Percentiles rank a stretch among this genome's conserved stretches.
Conservation (phyloP, 1,139 yeast genomes). For the Scheffersomyces lignicola region DNA sequence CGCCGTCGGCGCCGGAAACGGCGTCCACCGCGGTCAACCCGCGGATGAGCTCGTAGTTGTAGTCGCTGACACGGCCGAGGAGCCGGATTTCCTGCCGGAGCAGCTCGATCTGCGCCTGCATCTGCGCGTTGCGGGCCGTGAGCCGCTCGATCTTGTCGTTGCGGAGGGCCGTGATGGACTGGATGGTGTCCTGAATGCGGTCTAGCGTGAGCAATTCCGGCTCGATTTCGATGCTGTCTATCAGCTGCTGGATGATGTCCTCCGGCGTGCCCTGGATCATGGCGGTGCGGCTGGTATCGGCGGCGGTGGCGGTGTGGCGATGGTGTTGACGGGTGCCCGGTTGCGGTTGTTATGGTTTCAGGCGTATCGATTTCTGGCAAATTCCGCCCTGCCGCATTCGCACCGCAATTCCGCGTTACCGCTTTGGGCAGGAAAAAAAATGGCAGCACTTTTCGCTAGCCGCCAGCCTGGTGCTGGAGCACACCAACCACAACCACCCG, state of each 20-base stretch:
- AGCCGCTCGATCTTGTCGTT: conserved; percentile 23
- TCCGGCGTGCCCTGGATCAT: conserved; percentile 29
- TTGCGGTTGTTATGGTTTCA: too few relatives aligned
- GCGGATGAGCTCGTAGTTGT: conserved; percentile 14
- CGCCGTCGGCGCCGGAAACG: conserved; percentile 19
- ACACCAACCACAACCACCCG: too few relatives aligned
- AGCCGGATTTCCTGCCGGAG: conserved; percentile 24
- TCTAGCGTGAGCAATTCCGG: conserved; percentile 54
- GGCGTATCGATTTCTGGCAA: too few relatives aligned
- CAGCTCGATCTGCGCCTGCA: conserved; percentile 18
- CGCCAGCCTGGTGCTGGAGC: too few relatives aligned
- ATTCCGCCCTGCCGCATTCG: too few relatives aligned
- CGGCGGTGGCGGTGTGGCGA: too few relatives aligned
- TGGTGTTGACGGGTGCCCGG: too few relatives aligned
- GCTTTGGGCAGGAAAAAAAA: too few relatives aligned
- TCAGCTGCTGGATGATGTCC: conserved; percentile 37
- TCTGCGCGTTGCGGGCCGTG: conserved; percentile 19
- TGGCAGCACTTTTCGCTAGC: too few relatives aligned
- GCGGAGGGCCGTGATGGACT: conserved; percentile 26
- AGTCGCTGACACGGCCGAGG: conserved; percentile 21
- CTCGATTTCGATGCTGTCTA: conserved; percentile 51
- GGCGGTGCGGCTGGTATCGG: too few relatives aligned
- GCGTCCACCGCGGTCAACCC: conserved; percentile 8
- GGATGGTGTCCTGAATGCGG: conserved; percentile 42
- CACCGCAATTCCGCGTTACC: too few relatives aligned